Base-by-base conservation (phyloP, 2,329 filamentous ascomycete genomes). In the Sarocladium kiliense region DNA sequence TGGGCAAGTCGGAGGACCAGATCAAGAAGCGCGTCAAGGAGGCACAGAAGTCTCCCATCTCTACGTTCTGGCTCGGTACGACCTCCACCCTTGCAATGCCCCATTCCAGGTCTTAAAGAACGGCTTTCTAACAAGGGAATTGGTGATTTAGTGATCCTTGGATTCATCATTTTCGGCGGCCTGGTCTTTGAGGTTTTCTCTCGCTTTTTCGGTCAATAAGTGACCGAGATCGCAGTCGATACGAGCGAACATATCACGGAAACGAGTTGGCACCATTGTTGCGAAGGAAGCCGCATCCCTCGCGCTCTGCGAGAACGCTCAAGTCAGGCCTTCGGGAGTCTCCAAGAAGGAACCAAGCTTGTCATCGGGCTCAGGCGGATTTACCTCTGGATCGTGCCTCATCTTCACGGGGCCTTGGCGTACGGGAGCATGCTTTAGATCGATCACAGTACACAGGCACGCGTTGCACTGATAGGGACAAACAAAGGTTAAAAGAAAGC, bases 1-100 rank as follows among this genome's bases (percentile, higher is more conserved):
- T 88, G 71, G 89, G 89, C 73, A 91, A 89, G 75, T 79, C 84
- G n/a, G 79, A 84, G 56, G 74, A 74, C 23, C 79, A 84, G 59
- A 69, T 86, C 63, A 86, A 86, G 78, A 82, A 84, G 74, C 74
- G 74, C 59, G 64, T 62, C 63, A 82, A 85, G 76, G 77, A 81
- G 65, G 63, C 71, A 56, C 61, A 66, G 58, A 85, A 85, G 77
- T 79, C 81, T 56, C 79, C 84, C 60, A 80, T 88, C 66, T 85
- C 84, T 27, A 76, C 79, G n/a, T 65, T 86, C 60, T 85, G 82
- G 82, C 70, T 88, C 32, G 74, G 85, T 87, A 75, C 60, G 76
- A 72, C n/a, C 18, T 5, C 16, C 11, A 55, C 30, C 44, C 26
- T 25, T 12, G 14, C 18, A 23, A 11, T 14, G 26, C n/a, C 9